Evolutionary conservation across 2,329 filamentous ascomycete genomes (phyloP).

Genomic region (Hypoxylon sp.): DNA sequence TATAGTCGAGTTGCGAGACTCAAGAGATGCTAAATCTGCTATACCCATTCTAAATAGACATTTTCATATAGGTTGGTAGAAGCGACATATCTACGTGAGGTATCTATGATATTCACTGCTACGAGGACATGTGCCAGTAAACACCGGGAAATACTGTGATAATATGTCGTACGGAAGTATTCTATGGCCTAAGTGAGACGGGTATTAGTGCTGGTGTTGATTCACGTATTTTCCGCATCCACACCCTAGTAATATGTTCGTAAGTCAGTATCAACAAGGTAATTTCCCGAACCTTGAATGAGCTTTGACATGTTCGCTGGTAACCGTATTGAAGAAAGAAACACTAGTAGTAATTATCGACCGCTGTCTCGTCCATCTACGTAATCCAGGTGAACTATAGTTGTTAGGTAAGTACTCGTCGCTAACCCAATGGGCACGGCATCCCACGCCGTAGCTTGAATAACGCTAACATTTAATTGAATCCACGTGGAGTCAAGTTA

Average conservation of each 20-base stretch:
- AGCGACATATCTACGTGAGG: background rate
- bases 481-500: background rate
- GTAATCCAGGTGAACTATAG: background rate
- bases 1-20: background rate
- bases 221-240: background rate
- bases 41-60: background rate
- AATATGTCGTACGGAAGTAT: background rate
- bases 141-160: background rate
- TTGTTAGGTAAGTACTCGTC: background rate
- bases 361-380: background rate
- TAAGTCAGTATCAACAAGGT: background rate
- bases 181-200: background rate
- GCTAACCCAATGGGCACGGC: background rate
- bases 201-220: background rate
- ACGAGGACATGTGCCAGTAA: background rate
- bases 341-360: no score
- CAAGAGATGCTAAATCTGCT: background rate
- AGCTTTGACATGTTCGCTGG: background rate
- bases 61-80: background rate
- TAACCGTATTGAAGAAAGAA: no score
- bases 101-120: background rate
- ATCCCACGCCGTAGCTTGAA: background rate
- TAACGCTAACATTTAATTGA: background rate
- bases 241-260: background rate
- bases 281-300: background rate